Base-by-base conservation (phyloP, 1,139 yeast species). In the Suhomyces anneliseae region DNA sequence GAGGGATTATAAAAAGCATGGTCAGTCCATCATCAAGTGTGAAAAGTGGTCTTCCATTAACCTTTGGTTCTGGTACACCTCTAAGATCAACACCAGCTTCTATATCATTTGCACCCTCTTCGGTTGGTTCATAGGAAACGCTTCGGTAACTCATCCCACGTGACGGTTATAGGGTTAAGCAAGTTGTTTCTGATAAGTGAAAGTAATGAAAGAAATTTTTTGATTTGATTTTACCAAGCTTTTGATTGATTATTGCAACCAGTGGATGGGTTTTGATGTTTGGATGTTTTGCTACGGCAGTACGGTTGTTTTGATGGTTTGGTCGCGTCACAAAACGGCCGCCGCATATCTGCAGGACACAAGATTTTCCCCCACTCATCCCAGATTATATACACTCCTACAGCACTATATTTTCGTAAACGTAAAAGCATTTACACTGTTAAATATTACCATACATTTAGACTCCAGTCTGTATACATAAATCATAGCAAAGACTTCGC, bases 1-100 rank as follows among this genome's bases (percentile, higher is more conserved):
- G 38, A 4, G 65, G 63, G 34, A 68, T 59, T 39, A 54, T 59
- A 44, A 68, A 67, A 14, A 57, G 45, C 50, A 67, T 47, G 27
- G 69, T 48, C 27, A 40, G 44, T 4, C 49, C 49, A 12, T 53
- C 49, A n/a, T 45, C 44, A 33, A 38, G 42, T 10, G 52, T 52
- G 36, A 54, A 54, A 8, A 44, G 33, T 10, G 45, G 43, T 11
- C 39, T 40, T 6, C 35, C 4, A 6, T 4, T 15, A 9, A 24
- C 32, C 8, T n/a, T 34, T 2, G 40, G 40, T 7, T 14, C 40
- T 14, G 42, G 38, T 8, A 39, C 33, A 6, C 19, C 34, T 4
- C 8, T 27, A 9, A 35, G 14, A 6, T 8, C 39, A 27, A 31
- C 46, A 26, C n/a, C 32, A 8, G 15, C 10, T 12, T 39, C 35